phyloP scores from a whole-genome alignment of 768 basidiomycete species.

The Chalciporus chontae region DNA sequence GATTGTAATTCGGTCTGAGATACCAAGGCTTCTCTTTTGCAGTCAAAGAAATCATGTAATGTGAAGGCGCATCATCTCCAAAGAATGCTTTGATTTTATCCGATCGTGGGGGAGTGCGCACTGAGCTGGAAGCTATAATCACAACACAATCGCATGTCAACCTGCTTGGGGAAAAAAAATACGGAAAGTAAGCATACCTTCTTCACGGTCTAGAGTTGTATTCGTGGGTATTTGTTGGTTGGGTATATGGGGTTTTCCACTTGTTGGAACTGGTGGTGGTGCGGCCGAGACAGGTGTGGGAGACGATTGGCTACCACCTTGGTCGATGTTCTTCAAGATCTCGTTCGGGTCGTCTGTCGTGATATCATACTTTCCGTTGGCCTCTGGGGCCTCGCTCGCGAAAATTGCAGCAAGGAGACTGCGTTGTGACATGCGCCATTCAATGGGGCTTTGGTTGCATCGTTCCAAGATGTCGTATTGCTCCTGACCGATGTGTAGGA shows the following conservation, averaged over 20 bases:
- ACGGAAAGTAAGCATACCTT: slow-evolving; percentile 5
- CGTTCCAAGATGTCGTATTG: slow-evolving; percentile 37
- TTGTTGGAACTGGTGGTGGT: slow-evolving; percentile 11
- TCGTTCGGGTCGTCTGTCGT: slow-evolving; percentile 10
- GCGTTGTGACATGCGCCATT: slow-evolving; percentile 45
- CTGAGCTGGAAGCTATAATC: slow-evolving; percentile 11
- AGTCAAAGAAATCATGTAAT: slow-evolving; percentile 37
- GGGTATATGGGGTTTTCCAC: slow-evolving; percentile 8
- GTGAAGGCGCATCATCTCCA: slow-evolving; percentile 47
- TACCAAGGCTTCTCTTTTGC: slow-evolving; percentile 55
- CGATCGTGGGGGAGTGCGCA: slow-evolving; percentile 19
- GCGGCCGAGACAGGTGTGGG: slow-evolving; percentile 1
- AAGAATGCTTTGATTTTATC: slow-evolving; percentile 49
- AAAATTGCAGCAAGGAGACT: slow-evolving; percentile 32
- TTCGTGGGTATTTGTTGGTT: background rate
- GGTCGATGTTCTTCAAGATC: slow-evolving; percentile 8
- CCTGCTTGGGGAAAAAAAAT: background rate
- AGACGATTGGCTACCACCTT: slow-evolving; percentile 1
- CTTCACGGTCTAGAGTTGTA: slow-evolving; percentile 15
- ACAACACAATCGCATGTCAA: slow-evolving; percentile 2
- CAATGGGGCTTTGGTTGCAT: slow-evolving; percentile 39
- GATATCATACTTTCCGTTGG: slow-evolving; percentile 5
- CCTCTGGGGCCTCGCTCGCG: slow-evolving; percentile 17
- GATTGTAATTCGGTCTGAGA: slow-evolving; percentile 51
- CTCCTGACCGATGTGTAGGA: slow-evolving; percentile 37